Evolutionary conservation across 495 filamentous ascomycete genomes (phyloP), one percentile per base, ranked within the genome.

Genomic region (Aspergillus haitiensis): DNA sequence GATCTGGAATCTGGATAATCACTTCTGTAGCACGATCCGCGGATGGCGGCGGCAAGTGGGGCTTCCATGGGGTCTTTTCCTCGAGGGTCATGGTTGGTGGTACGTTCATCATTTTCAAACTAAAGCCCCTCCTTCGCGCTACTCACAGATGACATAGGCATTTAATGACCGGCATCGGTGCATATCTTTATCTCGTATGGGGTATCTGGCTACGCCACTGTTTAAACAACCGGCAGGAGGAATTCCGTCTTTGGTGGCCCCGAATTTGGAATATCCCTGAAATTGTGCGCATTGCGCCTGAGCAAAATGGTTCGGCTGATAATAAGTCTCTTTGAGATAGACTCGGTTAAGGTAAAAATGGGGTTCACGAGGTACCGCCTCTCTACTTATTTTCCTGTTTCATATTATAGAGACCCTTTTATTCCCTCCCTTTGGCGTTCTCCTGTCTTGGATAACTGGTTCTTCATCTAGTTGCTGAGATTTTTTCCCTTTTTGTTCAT

Each of bases 21-120:
- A 79, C 52, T 96, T 87, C 68, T 98, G 94, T 70, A 77, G 78
- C 31, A 80, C 75, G n/a, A 75, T 97, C 52, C 81, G 87, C 9
- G 64, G 56, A 11, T 92, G 88, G 85, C 84, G 93, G 61, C 84
- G 86, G 55, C 70, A 82, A 52, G 73, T 97, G 39, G 87, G 88
- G 18, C 75, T 98, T 44, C 94, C 94, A 0, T 98, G 94, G 94
- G 90, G 93, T 1, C 81, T 95, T 8, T 56, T 97, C 10, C 75
- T 97, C 3, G 94, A 98, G 73, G 93, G 92, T 0, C 94, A 98
- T 78, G 94, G 92, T 10, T 98, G 94, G 94, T 98, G 94, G 93
- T 94, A 87, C 21, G 75, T 84, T 86, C 36, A 42, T 46, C 16
- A 39, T 37, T 31, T 44, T 18, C 48, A 16, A 51, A 16, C 35